phyloP scores from a whole-genome alignment of 2,329 filamentous ascomycete genomes.

The Orbilia oligospora region DNA sequence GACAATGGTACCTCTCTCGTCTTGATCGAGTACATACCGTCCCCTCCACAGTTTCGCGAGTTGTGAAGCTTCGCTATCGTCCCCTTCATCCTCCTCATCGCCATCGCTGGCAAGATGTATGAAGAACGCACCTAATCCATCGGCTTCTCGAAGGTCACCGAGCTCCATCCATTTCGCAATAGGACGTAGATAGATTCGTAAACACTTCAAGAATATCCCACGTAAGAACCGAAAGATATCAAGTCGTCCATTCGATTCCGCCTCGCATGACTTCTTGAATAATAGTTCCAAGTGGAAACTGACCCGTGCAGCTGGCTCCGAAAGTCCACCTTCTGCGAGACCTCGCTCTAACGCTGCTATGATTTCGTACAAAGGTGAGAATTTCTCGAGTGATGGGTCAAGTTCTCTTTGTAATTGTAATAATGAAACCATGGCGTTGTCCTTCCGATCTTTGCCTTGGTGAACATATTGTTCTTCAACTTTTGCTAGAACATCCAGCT shows the following conservation, averaged over 20 bases:
- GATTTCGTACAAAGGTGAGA: conserved; percentile 62
- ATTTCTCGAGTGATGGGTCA: conserved; percentile 60
- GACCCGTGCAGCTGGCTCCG: conserved; percentile 54
- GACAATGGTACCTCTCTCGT: conserved; percentile 74
- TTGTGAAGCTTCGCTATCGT: conserved; percentile 67
- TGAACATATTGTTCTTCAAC: conserved; percentile 59
- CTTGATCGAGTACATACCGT: conserved; percentile 77
- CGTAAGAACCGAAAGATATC: conserved; percentile 76
- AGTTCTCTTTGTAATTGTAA: conserved; percentile 62
- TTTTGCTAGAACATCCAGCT: conserved; percentile 59
- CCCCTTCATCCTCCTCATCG: conserved; percentile 61
- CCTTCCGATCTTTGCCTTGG: not conserved
- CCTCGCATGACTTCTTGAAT: conserved; percentile 77
- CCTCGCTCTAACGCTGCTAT: conserved; percentile 55
- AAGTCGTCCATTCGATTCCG: conserved; percentile 78
- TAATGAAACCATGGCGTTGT: conserved; percentile 61
- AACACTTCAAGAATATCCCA: conserved; percentile 82
- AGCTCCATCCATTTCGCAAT: conserved; percentile 87
- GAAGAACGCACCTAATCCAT: conserved; percentile 80
- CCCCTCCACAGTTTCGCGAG: conserved; percentile 81
- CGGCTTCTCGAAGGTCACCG: conserved; percentile 74
- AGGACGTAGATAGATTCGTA: conserved; percentile 84
- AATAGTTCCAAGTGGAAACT: conserved; percentile 79
- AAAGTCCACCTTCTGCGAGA: conserved; percentile 22
- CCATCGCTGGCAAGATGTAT: conserved; percentile 67